Conservation (phyloP, 305 asterid genomes). For the Fraxinus dipetala region DNA sequence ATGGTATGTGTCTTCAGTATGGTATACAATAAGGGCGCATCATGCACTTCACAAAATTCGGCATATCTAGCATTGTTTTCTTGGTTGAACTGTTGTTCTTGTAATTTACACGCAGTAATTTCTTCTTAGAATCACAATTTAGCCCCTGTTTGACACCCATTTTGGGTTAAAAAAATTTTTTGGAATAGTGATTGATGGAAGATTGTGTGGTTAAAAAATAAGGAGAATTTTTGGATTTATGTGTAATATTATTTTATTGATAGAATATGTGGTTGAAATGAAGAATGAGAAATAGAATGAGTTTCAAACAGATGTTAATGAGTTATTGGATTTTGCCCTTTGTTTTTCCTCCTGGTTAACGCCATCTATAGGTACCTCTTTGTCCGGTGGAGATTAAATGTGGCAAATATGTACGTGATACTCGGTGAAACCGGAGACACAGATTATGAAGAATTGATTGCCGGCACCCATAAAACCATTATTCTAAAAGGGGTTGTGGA, state of each 20-base stretch:
- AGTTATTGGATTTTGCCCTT: neutral
- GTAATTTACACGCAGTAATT: neutral
- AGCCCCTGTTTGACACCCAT: too few species aligned
- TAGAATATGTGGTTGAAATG: too few species aligned
- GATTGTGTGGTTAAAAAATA: too few species aligned
- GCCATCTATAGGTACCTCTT: conserved; percentile 56
- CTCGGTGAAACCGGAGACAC: conserved; percentile 91
- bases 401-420: conserved; percentile 72
- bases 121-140: neutral
- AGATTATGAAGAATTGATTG: conserved; percentile 72
- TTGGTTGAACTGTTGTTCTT: neutral
- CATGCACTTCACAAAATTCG: neutral
- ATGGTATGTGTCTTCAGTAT: too few species aligned
- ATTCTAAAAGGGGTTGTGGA: conserved; percentile 57
- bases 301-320: too few species aligned
- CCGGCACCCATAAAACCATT: conserved; percentile 74
- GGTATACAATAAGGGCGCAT: too few species aligned
- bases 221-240: too few species aligned
- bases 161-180: too few species aligned
- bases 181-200: too few species aligned
- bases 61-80: neutral
- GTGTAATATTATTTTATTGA: too few species aligned
- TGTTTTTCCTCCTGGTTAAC: neutral
- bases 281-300: too few species aligned
- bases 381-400: conserved; percentile 82